Percentiles rank a stretch among this genome's conserved stretches.
Evolutionary conservation across 1,284 basidiomycete species (phyloP).

Genomic region (Tilletia indica): DNA sequence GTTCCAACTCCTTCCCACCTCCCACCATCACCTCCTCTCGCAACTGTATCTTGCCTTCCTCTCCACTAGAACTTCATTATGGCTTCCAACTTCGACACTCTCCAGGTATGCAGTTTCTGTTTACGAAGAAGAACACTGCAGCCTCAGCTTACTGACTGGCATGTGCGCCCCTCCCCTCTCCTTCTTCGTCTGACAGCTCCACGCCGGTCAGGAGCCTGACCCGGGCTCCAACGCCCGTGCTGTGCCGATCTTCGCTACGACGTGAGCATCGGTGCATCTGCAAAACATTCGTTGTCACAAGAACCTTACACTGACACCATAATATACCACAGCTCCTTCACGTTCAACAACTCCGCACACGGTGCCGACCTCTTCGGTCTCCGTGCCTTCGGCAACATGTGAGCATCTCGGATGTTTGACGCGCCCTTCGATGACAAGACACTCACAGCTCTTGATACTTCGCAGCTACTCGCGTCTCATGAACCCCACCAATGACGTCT

Average conservation of each 20-base stretch:
- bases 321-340: constrained; percentile 59
- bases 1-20: neutral
- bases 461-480: constrained; percentile 63
- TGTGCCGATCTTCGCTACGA: constrained; percentile 69
- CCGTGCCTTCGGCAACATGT: constrained; percentile 65
- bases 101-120: constrained; percentile 31
- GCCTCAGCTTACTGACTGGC: no score
- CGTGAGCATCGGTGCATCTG: constrained; percentile 19
- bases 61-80: constrained; percentile 15
- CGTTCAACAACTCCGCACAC: constrained; percentile 61
- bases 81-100: constrained; percentile 52
- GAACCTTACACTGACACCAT: no score
- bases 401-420: constrained; percentile 18
- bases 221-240: constrained; percentile 72
- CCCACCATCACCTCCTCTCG: neutral
- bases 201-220: constrained; percentile 75
- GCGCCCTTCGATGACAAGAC: neutral
- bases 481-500: constrained; percentile 81
- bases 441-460: neutral
- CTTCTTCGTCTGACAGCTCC: constrained; percentile 63
- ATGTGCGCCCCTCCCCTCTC: neutral
- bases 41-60: neutral
- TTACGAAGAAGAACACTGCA: neutral
- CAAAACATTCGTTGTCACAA: no score
- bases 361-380: constrained; percentile 79